Base-by-base conservation (phyloP, 352 stramenopile genomes). In the Pythium brachiatum region DNA sequence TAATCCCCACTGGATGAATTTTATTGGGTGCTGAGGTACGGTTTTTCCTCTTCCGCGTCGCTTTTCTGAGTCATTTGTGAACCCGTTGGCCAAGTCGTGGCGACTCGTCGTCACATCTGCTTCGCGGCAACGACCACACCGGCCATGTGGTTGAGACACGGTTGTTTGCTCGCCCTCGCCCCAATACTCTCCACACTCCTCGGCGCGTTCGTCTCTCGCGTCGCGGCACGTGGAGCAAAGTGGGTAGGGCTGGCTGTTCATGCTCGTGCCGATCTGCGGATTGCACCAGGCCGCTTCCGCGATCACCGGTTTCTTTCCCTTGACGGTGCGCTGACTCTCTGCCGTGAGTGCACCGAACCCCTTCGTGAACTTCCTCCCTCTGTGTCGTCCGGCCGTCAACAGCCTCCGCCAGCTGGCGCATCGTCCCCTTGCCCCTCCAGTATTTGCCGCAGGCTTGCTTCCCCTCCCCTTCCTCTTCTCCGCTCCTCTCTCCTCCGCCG, bases 311-410 rank as follows among this genome's bases (percentile, higher is more conserved):
- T 20, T 48, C 41, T 26, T 48, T 48, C 41, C 41, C 41, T 48
- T 20, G n/a, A 15, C 26, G 41, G 1, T 1, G 11, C 18, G 41
- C 41, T 48, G 41, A 48, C 41, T 48, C 41, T 48, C 41, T 48
- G 2, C 41, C 41, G 41, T 23, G 41, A 23, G 18, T 48, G 41
- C 41, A 48, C 41, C 41, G 41, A 48, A 48, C 41, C 41, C 41
- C 11, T 48, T n/a, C 15, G 5, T n/a, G n/a, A 41, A 8, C 9
- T 7, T 18, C 2, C 8, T 5, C 36, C 9, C 15, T 48, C 41
- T 48, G 41, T 48, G 41, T 48, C 41, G 41, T 48, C 41, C 7
- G 41, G 41, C 41, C 41, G 41, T 48, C 41, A 48, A 48, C 38
- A 3, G 3, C 8, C 11, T 15, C 11, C 15, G 18, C 13, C 41